Base-by-base conservation (phyloP, 257 asterid genomes). In the Solanum lycopersicoides region DNA sequence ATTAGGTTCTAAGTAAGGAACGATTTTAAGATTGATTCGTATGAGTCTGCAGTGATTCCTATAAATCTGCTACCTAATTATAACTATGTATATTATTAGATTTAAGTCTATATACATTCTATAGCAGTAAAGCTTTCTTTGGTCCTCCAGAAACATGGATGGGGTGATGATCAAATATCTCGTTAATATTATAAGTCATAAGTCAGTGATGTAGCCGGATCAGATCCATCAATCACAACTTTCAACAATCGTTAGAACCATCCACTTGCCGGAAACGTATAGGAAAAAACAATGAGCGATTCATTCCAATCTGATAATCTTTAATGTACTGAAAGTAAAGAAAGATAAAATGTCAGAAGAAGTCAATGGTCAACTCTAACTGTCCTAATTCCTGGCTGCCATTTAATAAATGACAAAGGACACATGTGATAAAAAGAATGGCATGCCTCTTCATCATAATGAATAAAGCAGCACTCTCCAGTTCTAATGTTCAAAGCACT, bases 131-230 rank as follows among this genome's bases (percentile, higher is more conserved):
- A 88, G 94, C 91, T 87, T 90, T 93, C 91, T 88, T 89, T 88
- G 93, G 93, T 88, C 94, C 93, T 88, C 96, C 96, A 91, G 91
- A 80, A 86, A 88, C 91, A 83, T 90, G 93, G 90, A 91, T 87
- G 75, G 98, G 98, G 90, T 93, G 95, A 88, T 97, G 97, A 93
- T 95, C 98, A 90, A 89, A 90, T 87, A 93, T 93, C 92, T 95
- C 98, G 86, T 97, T 99, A 88, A 97, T 97, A 89, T 97, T 94
- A 83, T 94, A 97, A 87, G n/a, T n/a, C n/a, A n/a, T n/a, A n/a
- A n/a, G 89, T 93, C 89, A 87, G 95, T 87, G 97, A 91, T 76
- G 93, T 89, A 69, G 86, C 86, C 88, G 96, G 92, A 87, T 94
- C 95, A 68, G 91, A 91, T 60, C 99, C 99, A 93, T 96, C 97